Evolutionary conservation across 371 early-diverging fungal species (phyloP).

Genomic region (Cokeromyces recurvatus): DNA sequence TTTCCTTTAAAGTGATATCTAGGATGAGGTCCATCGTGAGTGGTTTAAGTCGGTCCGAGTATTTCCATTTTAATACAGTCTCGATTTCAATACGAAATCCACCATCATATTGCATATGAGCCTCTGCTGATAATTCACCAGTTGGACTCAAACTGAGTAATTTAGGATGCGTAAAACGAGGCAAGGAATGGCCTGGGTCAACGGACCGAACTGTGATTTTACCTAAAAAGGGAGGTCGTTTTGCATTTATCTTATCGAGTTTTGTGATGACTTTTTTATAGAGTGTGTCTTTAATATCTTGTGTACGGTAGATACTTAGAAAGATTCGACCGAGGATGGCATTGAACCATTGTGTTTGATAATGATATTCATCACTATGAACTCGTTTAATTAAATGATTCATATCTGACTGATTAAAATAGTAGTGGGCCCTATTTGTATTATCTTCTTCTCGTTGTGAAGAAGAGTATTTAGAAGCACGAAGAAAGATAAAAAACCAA

Average conservation of each 20-base stretch:
- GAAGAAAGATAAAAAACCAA: constrained; percentile 71
- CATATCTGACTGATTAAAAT: constrained; percentile 55
- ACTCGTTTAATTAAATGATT: constrained; percentile 50
- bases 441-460: background rate
- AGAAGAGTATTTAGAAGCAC: constrained; percentile 30
- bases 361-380: constrained; percentile 61
- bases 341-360: constrained; percentile 83
- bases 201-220: constrained; percentile 79
- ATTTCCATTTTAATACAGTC: constrained; percentile 57
- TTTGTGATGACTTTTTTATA: constrained; percentile 66
- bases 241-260: constrained; percentile 60
- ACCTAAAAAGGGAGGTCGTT: constrained; percentile 74
- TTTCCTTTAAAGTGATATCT: constrained; percentile 64
- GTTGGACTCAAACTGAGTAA: constrained; percentile 60
- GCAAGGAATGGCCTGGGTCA: constrained; percentile 74
- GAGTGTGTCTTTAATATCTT: constrained; percentile 52
- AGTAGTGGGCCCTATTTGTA: too few species aligned
- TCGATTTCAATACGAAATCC: constrained; percentile 70
- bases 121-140: constrained; percentile 73
- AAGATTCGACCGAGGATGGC: constrained; percentile 82
- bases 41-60: constrained; percentile 52
- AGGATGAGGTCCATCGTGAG: constrained; percentile 76
- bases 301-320: constrained; percentile 64
- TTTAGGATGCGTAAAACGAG: constrained; percentile 74
- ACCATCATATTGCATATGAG: constrained; percentile 77